Evolutionary conservation across 192 early-diverging fungal genomes (phyloP).

Genomic region (Umbelopsis isabellina): DNA sequence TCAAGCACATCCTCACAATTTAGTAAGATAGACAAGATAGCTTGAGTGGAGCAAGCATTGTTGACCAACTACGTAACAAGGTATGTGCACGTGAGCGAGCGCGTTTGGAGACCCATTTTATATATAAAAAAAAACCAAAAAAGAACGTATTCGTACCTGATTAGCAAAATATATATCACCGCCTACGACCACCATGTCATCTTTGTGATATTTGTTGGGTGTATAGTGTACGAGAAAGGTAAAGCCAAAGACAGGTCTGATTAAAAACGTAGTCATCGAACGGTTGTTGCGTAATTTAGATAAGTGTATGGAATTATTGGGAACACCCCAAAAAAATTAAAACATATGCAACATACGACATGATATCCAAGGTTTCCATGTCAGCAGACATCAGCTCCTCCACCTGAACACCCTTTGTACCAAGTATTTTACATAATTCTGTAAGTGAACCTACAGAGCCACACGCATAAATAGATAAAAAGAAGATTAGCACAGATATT

Average conservation of each 20-base stretch:
- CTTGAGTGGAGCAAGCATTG: constrained; percentile 76
- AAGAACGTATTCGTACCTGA: constrained; percentile 22
- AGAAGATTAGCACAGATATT: background rate
- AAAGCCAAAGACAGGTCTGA: constrained; percentile 16
- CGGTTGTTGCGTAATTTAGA: too few relatives aligned
- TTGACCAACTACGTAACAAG: constrained; percentile 56
- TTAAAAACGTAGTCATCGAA: background rate
- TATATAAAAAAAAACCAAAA: background rate
- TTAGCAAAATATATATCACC: constrained; percentile 27
- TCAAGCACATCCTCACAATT: constrained; percentile 57
- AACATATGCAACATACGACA: constrained; percentile 5
- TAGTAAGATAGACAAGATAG: constrained; percentile 66
- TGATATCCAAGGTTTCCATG: background rate
- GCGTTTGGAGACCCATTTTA: background rate
- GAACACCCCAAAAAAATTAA: constrained; percentile 45
- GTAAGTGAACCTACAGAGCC: constrained; percentile 53
- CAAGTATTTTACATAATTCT: constrained; percentile 67
- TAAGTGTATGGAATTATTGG: too few relatives aligned
- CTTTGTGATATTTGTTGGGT: constrained; percentile 17
- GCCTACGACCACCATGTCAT: constrained; percentile 8
- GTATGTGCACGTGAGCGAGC: constrained; percentile 5
- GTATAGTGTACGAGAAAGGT: constrained; percentile 15
- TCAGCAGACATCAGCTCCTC: constrained; percentile 37
- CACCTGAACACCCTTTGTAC: constrained; percentile 63
- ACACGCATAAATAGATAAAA: background rate